Conservation (phyloP, 495 filamentous ascomycete species). For the Aspergillus affinis region DNA sequence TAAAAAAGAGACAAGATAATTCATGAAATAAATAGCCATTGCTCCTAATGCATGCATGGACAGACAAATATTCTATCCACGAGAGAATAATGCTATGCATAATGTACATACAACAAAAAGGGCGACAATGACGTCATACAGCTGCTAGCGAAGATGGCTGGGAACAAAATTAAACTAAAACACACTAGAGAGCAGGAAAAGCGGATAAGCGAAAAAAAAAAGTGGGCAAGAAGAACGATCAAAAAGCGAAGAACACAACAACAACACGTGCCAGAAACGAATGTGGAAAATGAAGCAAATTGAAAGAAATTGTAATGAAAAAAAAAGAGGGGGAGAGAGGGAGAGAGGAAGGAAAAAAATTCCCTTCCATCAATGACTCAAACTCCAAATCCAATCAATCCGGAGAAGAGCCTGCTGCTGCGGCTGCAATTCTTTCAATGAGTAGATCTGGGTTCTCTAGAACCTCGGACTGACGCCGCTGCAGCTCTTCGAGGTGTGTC, state of each 20-base stretch:
- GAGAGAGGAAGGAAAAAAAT: not conserved
- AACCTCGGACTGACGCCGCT: slow-evolving; percentile 58
- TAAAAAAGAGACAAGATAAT: too few species aligned
- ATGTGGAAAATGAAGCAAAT: slow-evolving; percentile 1
- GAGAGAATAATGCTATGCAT: not conserved
- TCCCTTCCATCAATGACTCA: not conserved
- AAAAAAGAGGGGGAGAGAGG: slow-evolving; percentile 2
- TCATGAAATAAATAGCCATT: not conserved
- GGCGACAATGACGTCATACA: not conserved
- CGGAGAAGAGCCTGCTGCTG: not conserved
- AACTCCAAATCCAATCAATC: not conserved
- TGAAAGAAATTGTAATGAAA: slow-evolving; percentile 1
- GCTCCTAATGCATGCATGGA: slow-evolving; percentile 3
- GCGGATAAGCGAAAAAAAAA: slow-evolving; percentile 13
- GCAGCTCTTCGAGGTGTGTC: slow-evolving; percentile 66
- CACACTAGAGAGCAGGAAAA: not conserved
- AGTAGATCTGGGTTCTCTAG: slow-evolving; percentile 40
- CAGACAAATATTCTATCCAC: not conserved
- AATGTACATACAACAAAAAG: not conserved
- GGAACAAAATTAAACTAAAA: not conserved
- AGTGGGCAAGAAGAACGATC: not conserved
- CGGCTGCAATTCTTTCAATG: slow-evolving; percentile 14
- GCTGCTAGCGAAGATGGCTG: too few species aligned
- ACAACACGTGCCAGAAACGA: not conserved
- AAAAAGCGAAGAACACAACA: not conserved